Conservation (phyloP, 768 basidiomycete genomes). For the Chalciporus sphaerocephalus region DNA sequence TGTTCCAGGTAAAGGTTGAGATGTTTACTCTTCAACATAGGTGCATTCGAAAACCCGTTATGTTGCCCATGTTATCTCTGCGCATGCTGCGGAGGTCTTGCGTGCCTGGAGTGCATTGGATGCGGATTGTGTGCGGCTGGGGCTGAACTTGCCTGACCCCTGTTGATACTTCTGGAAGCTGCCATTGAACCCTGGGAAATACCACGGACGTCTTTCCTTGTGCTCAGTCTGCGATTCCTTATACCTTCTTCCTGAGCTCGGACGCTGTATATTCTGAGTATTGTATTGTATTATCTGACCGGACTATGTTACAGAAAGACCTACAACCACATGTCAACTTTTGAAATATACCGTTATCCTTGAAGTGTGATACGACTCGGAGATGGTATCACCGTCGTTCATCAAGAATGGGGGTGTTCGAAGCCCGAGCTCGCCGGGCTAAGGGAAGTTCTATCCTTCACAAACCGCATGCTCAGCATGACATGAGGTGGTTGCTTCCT, state of each 20-base stretch:
- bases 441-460: background rate
- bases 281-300: background rate
- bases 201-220: background rate
- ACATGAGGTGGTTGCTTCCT: no score
- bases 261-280: background rate
- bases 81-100: constrained; percentile 67
- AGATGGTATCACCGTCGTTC: background rate
- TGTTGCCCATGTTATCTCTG: constrained; percentile 72
- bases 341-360: no score
- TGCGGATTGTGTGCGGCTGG: constrained; percentile 64
- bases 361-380: no score
- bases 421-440: background rate
- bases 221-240: background rate
- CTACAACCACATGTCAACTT: background rate
- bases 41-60: constrained; percentile 55
- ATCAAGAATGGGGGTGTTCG: background rate
- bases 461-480: no score
- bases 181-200: constrained; percentile 1
- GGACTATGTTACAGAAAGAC: background rate
- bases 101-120: constrained; percentile 65
- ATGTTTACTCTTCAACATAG: constrained; percentile 24
- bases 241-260: background rate
- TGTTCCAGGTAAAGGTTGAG: background rate
- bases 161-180: constrained; percentile 7
- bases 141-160: constrained; percentile 25